phyloP scores from a whole-genome alignment of 805 yeast species.

The Brettanomyces naardenensis region DNA sequence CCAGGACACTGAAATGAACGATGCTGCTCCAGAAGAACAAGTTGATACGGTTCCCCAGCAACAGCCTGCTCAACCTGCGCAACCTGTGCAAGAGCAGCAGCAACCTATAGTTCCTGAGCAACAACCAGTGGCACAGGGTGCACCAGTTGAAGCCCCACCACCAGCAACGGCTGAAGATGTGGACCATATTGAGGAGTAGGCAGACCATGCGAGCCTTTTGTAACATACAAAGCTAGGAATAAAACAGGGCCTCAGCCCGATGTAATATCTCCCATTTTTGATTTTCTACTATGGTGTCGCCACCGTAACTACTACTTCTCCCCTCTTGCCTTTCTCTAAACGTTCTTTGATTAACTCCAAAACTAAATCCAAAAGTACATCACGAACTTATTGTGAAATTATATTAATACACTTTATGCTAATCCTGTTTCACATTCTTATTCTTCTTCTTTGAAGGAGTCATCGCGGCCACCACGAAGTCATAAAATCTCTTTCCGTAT shows the following conservation, averaged over 20 bases:
- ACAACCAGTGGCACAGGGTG: neutral
- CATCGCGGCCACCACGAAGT: conserved; percentile 42
- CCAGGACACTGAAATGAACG: neutral
- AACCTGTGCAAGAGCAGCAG: too few relatives aligned
- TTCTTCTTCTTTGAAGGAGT: conserved; percentile 1
- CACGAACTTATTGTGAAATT: too few relatives aligned
- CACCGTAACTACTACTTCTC: neutral
- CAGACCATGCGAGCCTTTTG: conserved; percentile 1
- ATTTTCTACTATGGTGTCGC: neutral
- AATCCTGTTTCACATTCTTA: too few relatives aligned
- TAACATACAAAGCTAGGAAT: neutral
- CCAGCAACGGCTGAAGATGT: conserved; percentile 6
- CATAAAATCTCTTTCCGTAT: conserved; percentile 79
- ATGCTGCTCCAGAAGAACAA: neutral
- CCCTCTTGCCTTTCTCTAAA: neutral
- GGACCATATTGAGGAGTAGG: conserved; percentile 9
- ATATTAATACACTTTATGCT: too few relatives aligned
- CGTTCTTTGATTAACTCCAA: too few relatives aligned
- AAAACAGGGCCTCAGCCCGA: neutral
- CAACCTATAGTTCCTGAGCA: conserved; percentile 2
- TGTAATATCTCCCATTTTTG: neutral
- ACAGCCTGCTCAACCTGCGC: neutral
- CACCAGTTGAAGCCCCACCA: too few relatives aligned
- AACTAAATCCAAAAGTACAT: too few relatives aligned
- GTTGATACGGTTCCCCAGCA: conserved; percentile 1